Conservation (phyloP, 352 stramenopile species). For the Pythium diclinum region DNA sequence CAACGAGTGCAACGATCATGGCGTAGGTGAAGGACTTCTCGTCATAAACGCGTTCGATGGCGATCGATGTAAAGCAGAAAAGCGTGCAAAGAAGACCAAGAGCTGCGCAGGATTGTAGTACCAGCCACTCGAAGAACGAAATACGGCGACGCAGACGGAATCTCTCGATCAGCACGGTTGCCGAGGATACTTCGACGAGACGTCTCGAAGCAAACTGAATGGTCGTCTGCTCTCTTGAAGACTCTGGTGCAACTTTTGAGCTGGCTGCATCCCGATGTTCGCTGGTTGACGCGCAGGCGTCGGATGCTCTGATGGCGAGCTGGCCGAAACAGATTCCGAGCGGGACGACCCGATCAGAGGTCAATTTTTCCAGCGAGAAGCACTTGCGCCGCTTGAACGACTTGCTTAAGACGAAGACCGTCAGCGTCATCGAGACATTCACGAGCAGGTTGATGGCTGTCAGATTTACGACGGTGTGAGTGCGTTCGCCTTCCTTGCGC, state of each 20-base stretch:
- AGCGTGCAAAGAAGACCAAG: not conserved
- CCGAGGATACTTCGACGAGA: not conserved
- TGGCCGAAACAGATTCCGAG: slow-evolving; percentile 2
- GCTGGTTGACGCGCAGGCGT: not conserved
- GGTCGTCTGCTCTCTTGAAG: not conserved
- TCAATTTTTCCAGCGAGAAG: not conserved
- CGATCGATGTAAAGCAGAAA: not conserved
- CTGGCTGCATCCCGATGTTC: not conserved
- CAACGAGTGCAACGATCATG: not conserved
- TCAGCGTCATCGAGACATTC: slow-evolving; percentile 26
- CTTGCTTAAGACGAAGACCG: slow-evolving; percentile 23
- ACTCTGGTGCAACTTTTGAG: not conserved
- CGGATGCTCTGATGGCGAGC: not conserved
- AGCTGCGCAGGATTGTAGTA: not conserved
- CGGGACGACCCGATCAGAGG: not conserved
- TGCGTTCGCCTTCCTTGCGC: not conserved
- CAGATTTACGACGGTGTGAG: slow-evolving; percentile 7
- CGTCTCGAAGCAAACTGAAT: not conserved
- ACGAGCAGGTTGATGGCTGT: slow-evolving; percentile 16
- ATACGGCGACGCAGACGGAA: not conserved
- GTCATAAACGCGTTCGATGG: not conserved
- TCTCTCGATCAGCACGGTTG: not conserved
- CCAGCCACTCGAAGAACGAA: not conserved
- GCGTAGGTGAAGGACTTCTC: not conserved
- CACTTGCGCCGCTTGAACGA: slow-evolving; percentile 20